Conservation (phyloP, 441 rosid genomes). For the Metrosideros polymorpha region DNA sequence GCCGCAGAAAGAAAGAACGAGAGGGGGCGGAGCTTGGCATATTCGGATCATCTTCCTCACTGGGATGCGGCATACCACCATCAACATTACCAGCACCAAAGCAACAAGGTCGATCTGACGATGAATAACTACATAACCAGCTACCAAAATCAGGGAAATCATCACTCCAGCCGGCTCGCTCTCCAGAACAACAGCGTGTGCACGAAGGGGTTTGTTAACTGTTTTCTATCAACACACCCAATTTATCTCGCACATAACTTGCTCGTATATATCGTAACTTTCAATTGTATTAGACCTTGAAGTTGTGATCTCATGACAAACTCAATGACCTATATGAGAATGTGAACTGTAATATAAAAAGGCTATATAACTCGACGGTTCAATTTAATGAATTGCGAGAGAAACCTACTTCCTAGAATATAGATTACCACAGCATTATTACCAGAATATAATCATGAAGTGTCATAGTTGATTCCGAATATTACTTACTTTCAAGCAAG, state of each 20-base stretch:
- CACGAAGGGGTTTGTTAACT: constrained; percentile 5
- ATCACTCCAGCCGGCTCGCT: neutral
- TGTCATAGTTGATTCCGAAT: neutral
- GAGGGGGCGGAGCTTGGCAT: neutral
- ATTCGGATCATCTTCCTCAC: neutral
- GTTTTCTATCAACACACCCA: neutral
- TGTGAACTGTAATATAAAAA: neutral
- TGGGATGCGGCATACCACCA: neutral
- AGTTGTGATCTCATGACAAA: neutral
- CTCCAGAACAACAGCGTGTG: neutral
- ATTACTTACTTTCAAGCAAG: neutral
- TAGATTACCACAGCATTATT: neutral
- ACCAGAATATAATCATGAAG: neutral
- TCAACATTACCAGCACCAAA: neutral
- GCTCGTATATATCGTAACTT: neutral
- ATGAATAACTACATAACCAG: neutral
- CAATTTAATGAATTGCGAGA: neutral
- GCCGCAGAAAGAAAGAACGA: constrained; percentile 12
- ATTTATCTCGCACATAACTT: neutral
- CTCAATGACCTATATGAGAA: neutral
- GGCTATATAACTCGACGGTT: neutral
- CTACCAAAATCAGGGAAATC: neutral
- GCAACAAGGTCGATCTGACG: neutral
- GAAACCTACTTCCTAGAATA: neutral
- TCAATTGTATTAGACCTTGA: neutral